Evolutionary conservation across 108 stramenopile species (phyloP).

Genomic region (Aurantiochytrium sp.): DNA sequence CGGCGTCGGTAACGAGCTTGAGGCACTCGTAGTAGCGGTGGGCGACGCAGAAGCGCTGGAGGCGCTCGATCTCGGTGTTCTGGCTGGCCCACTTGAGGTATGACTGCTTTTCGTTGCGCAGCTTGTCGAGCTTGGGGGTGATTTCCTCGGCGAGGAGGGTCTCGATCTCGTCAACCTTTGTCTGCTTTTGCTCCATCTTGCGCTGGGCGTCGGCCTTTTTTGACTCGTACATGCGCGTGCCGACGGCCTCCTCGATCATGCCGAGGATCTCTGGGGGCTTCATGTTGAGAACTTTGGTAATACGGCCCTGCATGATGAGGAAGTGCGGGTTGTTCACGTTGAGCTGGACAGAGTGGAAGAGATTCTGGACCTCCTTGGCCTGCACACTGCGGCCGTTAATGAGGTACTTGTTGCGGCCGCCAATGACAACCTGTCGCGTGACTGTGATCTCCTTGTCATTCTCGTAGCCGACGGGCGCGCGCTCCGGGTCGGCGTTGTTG

Average conservation of each 20-base stretch:
- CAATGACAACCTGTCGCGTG: constrained; percentile 85
- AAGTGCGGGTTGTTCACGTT: constrained; percentile 99
- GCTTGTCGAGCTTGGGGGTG: constrained; percentile 87
- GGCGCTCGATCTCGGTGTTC: constrained; percentile 86
- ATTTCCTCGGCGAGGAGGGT: constrained; percentile 87
- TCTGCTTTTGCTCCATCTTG: constrained; percentile 96
- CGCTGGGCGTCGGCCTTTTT: constrained; percentile 88
- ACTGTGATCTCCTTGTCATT: constrained; percentile 83
- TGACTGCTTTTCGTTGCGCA: constrained; percentile 86
- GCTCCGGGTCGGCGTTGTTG: constrained; percentile 80
- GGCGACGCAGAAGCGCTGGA: constrained; percentile 88
- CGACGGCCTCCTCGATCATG: constrained; percentile 99
- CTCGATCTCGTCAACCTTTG: constrained; percentile 94
- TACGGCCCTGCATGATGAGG: constrained; percentile 98
- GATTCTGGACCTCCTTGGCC: constrained; percentile 86
- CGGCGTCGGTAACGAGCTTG: constrained; percentile 47
- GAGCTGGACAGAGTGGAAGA: constrained; percentile 99
- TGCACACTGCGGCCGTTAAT: constrained; percentile 90
- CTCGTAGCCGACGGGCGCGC: constrained; percentile 88
- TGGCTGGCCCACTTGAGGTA: constrained; percentile 91
- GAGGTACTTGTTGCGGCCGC: constrained; percentile 95
- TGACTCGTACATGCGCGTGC: constrained; percentile 98
- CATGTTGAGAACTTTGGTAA: constrained; percentile 99
- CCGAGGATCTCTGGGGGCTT: constrained; percentile 95
- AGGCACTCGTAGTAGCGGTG: constrained; percentile 61